Percentiles rank a stretch among this genome's conserved stretches.
Conservation (phyloP, 306 rosid species). For the Adenanthera pavonina region DNA sequence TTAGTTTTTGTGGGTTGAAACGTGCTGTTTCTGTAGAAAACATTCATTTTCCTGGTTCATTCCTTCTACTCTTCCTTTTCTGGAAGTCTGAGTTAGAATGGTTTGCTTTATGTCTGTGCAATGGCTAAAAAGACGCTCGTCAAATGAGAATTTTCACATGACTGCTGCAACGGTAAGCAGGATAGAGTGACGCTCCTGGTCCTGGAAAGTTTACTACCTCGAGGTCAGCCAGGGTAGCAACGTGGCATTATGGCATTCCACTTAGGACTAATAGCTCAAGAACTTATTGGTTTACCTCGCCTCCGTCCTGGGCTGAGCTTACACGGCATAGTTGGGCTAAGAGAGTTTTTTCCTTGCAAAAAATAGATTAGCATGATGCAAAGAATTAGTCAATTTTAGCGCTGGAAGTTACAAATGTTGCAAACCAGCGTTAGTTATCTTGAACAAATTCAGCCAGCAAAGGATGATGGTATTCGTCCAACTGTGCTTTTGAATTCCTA, state of each 20-base stretch:
- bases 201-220: not conserved
- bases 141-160: not conserved
- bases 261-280: not conserved
- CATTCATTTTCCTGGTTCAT: conserved; percentile 26
- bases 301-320: too few relatives aligned
- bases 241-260: not conserved
- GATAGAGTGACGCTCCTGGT: not conserved
- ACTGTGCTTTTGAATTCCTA: too few relatives aligned
- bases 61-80: not conserved
- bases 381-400: too few relatives aligned
- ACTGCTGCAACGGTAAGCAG: not conserved
- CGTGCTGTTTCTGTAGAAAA: conserved; percentile 34
- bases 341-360: not conserved
- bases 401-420: not conserved
- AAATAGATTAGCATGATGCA: too few relatives aligned
- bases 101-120: not conserved
- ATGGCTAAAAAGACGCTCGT: not conserved
- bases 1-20: conserved; percentile 10
- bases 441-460: not conserved
- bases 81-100: not conserved
- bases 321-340: not conserved
- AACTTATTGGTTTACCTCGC: not conserved
- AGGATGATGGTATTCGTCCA: too few relatives aligned
- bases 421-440: not conserved
- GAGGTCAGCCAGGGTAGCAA: not conserved